Percentiles rank a stretch among this genome's conserved stretches.
phyloP scores from a whole-genome alignment of 2,329 filamentous ascomycete genomes.

The Penicillium rolfsii region DNA sequence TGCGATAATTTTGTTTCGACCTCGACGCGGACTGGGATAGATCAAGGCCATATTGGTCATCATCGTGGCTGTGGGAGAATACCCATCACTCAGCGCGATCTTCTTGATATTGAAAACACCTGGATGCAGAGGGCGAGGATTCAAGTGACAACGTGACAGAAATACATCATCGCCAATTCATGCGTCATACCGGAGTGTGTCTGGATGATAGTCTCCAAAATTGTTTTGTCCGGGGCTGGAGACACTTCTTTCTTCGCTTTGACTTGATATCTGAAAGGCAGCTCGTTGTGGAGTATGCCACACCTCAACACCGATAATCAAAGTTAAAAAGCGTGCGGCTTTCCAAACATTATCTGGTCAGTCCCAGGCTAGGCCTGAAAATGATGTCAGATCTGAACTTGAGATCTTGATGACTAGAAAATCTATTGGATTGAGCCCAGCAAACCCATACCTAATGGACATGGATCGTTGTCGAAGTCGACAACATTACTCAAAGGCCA shows the following conservation, averaged over 20 bases:
- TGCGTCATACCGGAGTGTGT: not conserved
- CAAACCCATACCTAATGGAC: not conserved
- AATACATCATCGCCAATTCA: not conserved
- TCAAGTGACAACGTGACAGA: not conserved
- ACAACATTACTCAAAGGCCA: not conserved
- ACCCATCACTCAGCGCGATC: not conserved
- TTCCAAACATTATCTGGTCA: not conserved
- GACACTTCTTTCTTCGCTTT: not conserved
- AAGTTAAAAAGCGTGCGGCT: not conserved
- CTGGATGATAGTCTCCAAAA: not conserved
- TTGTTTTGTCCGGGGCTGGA: not conserved
- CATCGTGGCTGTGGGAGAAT: not conserved
- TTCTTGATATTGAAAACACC: not conserved
- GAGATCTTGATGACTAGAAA: not conserved
- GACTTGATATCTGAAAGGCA: not conserved
- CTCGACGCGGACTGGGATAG: no score
- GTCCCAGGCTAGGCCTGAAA: not conserved
- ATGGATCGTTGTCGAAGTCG: not conserved
- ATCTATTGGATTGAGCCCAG: not conserved
- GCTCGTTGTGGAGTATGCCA: not conserved
- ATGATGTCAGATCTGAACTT: not conserved
- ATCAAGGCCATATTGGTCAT: not conserved
- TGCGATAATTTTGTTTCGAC: not conserved
- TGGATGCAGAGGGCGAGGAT: not conserved
- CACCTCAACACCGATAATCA: not conserved